A percentile compares a stretch with the other conserved stretches of the same genome.
Evolutionary conservation across 2,329 filamentous ascomycete species (phyloP).

Genomic region (Nectriaceae sp.): DNA sequence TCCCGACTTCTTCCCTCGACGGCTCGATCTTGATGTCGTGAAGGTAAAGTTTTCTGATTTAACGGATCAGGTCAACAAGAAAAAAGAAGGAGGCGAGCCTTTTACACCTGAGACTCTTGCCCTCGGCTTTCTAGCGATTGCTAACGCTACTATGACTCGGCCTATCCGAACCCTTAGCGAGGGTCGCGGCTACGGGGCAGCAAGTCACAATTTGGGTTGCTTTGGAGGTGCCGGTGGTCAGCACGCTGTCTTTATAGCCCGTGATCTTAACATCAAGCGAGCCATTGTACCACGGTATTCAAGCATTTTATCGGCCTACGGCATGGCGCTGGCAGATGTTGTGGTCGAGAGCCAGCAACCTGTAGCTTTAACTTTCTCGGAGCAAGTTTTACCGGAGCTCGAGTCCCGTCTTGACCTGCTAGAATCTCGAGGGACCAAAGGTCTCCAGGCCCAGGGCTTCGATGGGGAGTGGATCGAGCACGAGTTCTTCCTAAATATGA

Average conservation of each 20-base stretch:
- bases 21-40: constrained; percentile 42
- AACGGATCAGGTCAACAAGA: constrained; percentile 29
- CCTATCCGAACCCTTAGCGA: constrained; percentile 54
- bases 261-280: constrained; percentile 43
- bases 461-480: constrained; percentile 41
- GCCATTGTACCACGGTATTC: constrained; percentile 48
- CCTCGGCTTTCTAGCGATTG: constrained; percentile 73
- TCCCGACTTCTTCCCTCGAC: constrained; percentile 64
- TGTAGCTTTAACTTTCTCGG: constrained; percentile 30
- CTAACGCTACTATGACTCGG: constrained; percentile 73
- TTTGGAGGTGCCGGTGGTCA: constrained; percentile 44
- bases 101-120: constrained; percentile 42
- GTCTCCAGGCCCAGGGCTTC: constrained; percentile 32
- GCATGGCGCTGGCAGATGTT: constrained; percentile 47
- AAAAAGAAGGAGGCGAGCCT: constrained; percentile 18
- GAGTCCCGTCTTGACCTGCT: constrained; percentile 24
- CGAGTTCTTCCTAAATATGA: constrained; percentile 45
- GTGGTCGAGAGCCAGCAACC: constrained; percentile 45
- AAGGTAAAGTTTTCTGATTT: constrained; percentile 43
- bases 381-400: constrained; percentile 19
- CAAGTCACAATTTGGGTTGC: constrained; percentile 26
- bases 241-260: constrained; percentile 45
- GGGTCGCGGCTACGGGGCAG: constrained; percentile 29
- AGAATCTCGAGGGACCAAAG: constrained; percentile 20
- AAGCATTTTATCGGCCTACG: constrained; percentile 48